These are phyloP conservation scores for Ajuga chamaepitys DNA, from an alignment of 257 asterid genomes.

Conservation along the genomic window DNA sequence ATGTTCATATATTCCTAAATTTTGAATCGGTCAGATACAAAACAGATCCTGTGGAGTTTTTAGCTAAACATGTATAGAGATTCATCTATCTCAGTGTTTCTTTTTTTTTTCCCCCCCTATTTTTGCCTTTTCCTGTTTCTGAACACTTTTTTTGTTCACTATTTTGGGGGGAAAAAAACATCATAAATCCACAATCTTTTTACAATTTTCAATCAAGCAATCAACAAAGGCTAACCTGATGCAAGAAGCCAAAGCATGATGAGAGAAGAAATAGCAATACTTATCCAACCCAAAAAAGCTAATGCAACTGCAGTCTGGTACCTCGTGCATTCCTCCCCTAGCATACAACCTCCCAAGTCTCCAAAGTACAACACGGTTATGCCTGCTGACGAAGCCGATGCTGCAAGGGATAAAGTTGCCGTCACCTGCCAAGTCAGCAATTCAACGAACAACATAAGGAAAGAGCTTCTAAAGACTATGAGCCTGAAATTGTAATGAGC, in stretches of 20 bases:
- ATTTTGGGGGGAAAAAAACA: slow-evolving; percentile 2
- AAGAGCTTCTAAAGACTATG: not conserved
- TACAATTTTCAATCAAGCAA: not conserved
- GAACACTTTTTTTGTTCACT: slow-evolving; percentile 13
- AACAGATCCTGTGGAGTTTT: too few relatives aligned
- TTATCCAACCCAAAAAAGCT: slow-evolving; percentile 50
- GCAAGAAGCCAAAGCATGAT: slow-evolving; percentile 54
- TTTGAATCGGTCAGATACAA: too few relatives aligned
- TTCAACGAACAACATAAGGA: not conserved
- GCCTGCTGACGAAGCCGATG: slow-evolving; percentile 52
- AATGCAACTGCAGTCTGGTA: slow-evolving; percentile 39
- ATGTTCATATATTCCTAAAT: too few relatives aligned
- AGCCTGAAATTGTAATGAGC: not conserved
- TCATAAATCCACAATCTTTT: not conserved
- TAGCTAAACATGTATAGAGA: not conserved
- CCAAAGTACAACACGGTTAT: slow-evolving; percentile 34
- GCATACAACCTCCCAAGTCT: slow-evolving; percentile 37
- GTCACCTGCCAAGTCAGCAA: slow-evolving; percentile 28
- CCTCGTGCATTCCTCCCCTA: slow-evolving; percentile 43
- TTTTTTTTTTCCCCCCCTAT: not conserved
- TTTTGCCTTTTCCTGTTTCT: not conserved
- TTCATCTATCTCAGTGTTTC: too few relatives aligned
- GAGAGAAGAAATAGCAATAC: slow-evolving; percentile 29
- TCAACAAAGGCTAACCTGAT: slow-evolving; percentile 24
- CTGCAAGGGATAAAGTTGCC: slow-evolving; percentile 44